Evolutionary conservation across 73 alveolate species (phyloP).

Genomic region (Tetrahymena malaccensis): DNA sequence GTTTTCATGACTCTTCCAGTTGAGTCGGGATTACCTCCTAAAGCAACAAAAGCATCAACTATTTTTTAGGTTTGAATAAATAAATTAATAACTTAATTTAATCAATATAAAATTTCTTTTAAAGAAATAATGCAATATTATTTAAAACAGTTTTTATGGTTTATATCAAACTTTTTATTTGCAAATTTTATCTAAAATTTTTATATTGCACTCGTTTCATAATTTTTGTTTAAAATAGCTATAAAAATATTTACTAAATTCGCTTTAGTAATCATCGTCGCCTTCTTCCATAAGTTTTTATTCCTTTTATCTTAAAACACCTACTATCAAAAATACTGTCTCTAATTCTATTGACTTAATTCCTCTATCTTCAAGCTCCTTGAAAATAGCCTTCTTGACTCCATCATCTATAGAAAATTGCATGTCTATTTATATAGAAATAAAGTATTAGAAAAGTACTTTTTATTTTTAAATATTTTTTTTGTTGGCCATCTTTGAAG

Average conservation of each 20-base stretch:
- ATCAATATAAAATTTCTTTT: too few species aligned
- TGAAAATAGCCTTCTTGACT: neutral
- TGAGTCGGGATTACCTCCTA: constrained; percentile 61
- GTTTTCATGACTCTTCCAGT: constrained; percentile 49
- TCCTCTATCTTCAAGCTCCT: neutral
- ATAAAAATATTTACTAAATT: neutral
- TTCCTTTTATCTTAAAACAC: neutral
- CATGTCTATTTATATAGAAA: neutral
- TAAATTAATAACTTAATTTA: too few species aligned
- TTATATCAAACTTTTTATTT: too few species aligned
- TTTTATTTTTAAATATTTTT: too few species aligned
- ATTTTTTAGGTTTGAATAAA: neutral
- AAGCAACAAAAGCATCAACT: constrained; percentile 78
- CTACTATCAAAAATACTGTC: neutral
- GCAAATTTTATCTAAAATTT: too few species aligned
- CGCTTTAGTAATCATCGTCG: neutral
- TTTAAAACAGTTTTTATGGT: too few species aligned
- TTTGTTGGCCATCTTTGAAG: too few species aligned
- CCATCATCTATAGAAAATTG: neutral
- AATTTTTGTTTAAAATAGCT: too few species aligned
- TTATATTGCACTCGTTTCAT: too few species aligned
- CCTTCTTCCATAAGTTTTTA: neutral
- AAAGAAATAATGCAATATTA: too few species aligned
- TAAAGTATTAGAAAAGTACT: neutral
- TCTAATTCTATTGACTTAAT: neutral